Conservation (phyloP, 345 rosid species). For the Abelmoschus esculentus region DNA sequence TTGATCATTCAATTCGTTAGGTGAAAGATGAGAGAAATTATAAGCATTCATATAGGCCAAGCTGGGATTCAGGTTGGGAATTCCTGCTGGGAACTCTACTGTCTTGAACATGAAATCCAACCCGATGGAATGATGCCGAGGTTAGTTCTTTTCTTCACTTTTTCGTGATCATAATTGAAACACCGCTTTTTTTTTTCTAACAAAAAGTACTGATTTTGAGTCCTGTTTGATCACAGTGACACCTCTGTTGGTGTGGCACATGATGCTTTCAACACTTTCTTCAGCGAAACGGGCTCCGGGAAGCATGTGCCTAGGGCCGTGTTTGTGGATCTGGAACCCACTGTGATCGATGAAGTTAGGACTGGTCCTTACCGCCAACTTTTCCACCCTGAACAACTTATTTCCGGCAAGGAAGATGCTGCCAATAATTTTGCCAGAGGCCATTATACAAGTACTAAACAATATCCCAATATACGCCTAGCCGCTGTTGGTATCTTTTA, state of each 20-base stretch:
- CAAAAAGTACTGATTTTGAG: background rate
- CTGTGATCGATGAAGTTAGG: conserved; percentile 78
- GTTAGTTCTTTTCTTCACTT: conserved; percentile 4
- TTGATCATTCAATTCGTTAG: background rate
- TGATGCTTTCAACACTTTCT: conserved; percentile 87
- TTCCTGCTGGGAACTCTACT: conserved; percentile 70
- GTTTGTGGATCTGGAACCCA: conserved; percentile 74
- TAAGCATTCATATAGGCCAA: conserved; percentile 65
- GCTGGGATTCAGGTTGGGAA: conserved; percentile 75
- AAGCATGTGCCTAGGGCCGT: conserved; percentile 81
- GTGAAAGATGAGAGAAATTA: conserved; percentile 47
- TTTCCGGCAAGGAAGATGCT: conserved; percentile 84
- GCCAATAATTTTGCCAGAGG: conserved; percentile 90
- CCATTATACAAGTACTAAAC: conserved; percentile 54
- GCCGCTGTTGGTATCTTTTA: background rate
- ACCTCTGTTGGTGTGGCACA: conserved; percentile 46
- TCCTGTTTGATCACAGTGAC: conserved; percentile 39
- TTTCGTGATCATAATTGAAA: background rate
- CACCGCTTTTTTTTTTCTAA: background rate
- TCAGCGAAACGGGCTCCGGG: conserved; percentile 80
- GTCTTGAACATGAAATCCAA: conserved; percentile 69
- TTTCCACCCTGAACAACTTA: conserved; percentile 88
- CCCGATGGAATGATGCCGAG: conserved; percentile 67
- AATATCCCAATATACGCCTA: background rate
- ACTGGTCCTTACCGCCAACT: conserved; percentile 73